Conservation (phyloP, 352 stramenopile genomes). For the Peronospora belbahrii region DNA sequence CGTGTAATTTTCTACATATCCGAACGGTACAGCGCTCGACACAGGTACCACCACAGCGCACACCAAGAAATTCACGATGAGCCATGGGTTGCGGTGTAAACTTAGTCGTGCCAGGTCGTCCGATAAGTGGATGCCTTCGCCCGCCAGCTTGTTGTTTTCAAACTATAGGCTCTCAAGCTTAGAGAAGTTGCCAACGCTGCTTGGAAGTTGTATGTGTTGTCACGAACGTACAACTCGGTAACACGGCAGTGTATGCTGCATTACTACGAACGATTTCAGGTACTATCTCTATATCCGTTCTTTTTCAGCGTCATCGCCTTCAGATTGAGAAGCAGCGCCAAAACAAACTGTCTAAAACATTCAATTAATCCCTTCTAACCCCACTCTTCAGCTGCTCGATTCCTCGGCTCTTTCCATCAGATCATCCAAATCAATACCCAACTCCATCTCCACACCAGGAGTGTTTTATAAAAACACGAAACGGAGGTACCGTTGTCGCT, state of each 20-base stretch:
- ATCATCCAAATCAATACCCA: slow-evolving; percentile 64
- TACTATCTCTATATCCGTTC: slow-evolving; percentile 65
- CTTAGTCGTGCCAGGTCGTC: slow-evolving; percentile 56
- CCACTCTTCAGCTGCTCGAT: slow-evolving; percentile 56
- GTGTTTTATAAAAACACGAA: no score
- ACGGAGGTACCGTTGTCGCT: slow-evolving; percentile 25
- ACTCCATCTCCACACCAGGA: no score
- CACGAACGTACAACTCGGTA: slow-evolving; percentile 74
- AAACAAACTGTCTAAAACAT: slow-evolving; percentile 58
- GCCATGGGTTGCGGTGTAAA: slow-evolving; percentile 75
- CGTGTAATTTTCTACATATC: slow-evolving; percentile 40
- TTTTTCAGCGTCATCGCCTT: slow-evolving; percentile 79
- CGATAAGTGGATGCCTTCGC: slow-evolving; percentile 48
- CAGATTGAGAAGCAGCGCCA: slow-evolving; percentile 45
- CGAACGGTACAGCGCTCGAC: background rate
- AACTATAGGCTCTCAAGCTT: slow-evolving; percentile 80
- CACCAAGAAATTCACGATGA: background rate
- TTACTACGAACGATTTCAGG: slow-evolving; percentile 38
- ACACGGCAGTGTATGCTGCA: slow-evolving; percentile 16
- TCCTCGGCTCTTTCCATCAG: slow-evolving; percentile 49
- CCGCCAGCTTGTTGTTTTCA: slow-evolving; percentile 78
- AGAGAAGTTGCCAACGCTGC: slow-evolving; percentile 34
- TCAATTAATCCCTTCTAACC: slow-evolving; percentile 62
- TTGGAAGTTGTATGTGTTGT: slow-evolving; percentile 66
- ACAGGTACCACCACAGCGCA: background rate